Evolutionary conservation across 371 early-diverging fungal genomes (phyloP).

Genomic region (Rhizopus delemar): DNA sequence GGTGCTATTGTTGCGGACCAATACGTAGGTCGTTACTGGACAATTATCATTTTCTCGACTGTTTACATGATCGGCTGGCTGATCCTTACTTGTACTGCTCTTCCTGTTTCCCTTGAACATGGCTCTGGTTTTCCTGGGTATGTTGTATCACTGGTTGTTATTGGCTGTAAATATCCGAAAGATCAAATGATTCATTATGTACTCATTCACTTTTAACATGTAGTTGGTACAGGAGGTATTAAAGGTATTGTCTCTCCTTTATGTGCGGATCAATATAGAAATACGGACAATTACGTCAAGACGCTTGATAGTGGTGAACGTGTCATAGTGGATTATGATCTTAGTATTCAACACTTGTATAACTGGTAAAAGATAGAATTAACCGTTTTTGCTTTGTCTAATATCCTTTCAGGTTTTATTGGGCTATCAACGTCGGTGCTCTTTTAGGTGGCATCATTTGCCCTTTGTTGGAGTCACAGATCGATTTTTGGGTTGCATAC

Average conservation of each 20-base stretch:
- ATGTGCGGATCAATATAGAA: constrained; percentile 45
- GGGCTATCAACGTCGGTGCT: constrained; percentile 80
- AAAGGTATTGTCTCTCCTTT: constrained; percentile 59
- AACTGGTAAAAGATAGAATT: constrained; percentile 46
- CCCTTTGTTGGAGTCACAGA: constrained; percentile 49
- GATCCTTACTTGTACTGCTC: constrained; percentile 63
- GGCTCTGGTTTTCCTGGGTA: constrained; percentile 65
- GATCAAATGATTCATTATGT: background rate
- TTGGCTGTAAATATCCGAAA: constrained; percentile 32
- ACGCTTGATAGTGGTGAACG: constrained; percentile 49
- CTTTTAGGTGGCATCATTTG: constrained; percentile 62
- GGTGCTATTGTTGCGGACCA: constrained; percentile 81
- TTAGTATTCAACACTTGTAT: constrained; percentile 63
- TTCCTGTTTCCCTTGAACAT: constrained; percentile 46
- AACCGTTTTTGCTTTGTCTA: constrained; percentile 15
- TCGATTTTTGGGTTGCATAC: constrained; percentile 56
- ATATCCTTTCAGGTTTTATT: constrained; percentile 62
- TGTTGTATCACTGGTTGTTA: constrained; percentile 54
- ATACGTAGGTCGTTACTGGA: constrained; percentile 78
- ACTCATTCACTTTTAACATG: background rate
- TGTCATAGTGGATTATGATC: constrained; percentile 61
- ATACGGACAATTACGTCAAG: constrained; percentile 49
- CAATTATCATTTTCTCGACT: constrained; percentile 68
- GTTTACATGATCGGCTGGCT: constrained; percentile 68
- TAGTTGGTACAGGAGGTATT: constrained; percentile 88